A percentile compares a stretch with the other conserved stretches of the same genome.
These are phyloP conservation scores for Saccharomyces hybrid DNA, from an alignment of 1,139 yeast genomes.

Conservation along the genomic window DNA sequence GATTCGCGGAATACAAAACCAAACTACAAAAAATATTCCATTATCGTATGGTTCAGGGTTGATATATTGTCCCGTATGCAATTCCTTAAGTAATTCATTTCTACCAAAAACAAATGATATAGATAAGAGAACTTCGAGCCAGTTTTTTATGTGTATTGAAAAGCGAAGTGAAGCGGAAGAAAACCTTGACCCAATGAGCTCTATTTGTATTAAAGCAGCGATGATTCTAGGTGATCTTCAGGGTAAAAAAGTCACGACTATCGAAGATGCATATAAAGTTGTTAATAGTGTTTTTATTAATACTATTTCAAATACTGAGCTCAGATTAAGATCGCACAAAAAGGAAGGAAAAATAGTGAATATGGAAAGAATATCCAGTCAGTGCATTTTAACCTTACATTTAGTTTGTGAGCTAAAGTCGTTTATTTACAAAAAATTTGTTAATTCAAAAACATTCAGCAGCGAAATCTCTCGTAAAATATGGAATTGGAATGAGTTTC, in stretches of 20 bases:
- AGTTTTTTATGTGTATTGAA: constrained; percentile 8
- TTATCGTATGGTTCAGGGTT: constrained; percentile 66
- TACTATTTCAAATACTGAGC: constrained; percentile 22
- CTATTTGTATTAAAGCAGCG: constrained; percentile 16
- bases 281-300: constrained; percentile 15
- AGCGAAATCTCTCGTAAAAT: neutral
- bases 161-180: neutral
- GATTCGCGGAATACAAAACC: constrained; percentile 51
- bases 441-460: neutral
- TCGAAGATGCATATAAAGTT: constrained; percentile 7
- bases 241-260: neutral
- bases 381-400: constrained; percentile 17
- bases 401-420: constrained; percentile 18
- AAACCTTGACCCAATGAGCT: constrained; percentile 3
- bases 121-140: constrained; percentile 6
- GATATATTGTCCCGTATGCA: constrained; percentile 85
- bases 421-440: constrained; percentile 1
- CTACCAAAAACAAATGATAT: constrained; percentile 43
- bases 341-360: neutral
- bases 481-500: constrained; percentile 10
- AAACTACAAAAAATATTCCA: constrained; percentile 76
- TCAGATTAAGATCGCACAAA: constrained; percentile 12
- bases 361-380: constrained; percentile 14
- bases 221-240: constrained; percentile 16
- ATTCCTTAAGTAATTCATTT: constrained; percentile 76